Evolutionary conservation across 1,284 basidiomycete species (phyloP), one percentile per base, ranked within the genome.

Genomic region (Moniliophthora roreri): DNA sequence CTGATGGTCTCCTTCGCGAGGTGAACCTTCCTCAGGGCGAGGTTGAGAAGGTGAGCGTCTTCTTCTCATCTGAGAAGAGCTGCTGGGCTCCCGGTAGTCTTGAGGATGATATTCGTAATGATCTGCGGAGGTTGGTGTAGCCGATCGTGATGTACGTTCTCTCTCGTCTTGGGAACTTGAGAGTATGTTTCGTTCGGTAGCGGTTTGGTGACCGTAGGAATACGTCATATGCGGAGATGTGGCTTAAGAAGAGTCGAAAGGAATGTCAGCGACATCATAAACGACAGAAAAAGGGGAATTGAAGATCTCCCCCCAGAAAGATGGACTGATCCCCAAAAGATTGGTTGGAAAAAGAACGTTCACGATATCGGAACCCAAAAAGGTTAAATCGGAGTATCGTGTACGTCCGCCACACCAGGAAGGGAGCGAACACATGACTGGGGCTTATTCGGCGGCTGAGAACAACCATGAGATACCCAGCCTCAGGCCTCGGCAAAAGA

Each of bases 51-150:
- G 48, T 16, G 32, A 20, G 36, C 36, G 5, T 15, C 44, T 24
- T 11, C 6, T 32, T 11, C 28, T 11, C 6, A 32, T 6, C 11
- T 32, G 7, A 32, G 28, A 32, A 32, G 28, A 11, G 28, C 28
- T 6, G 28, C 11, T 11, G 28, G n/a, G n/a, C n/a, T 32, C 28
- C 11, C 28, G 6, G 28, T 32, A 32, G 28, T 60, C 38, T 60
- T 60, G 35, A 11, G 24, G 24, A 13, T n/a, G 24, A 40, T 32
- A 38, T 60, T 60, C 41, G n/a, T 41, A 32, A 13, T n/a, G 24
- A 40, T 32, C 10, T 20, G 39, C n/a, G 5, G 62, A 63, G 8
- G 66, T 65, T 1, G 68, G 66, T 13, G 69, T 69, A 2, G 62
- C 62, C 10, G 67, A 61, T 13, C 61, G 44, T 21, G 63, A 58